Evolutionary conservation across 140 eudicot species (phyloP), one percentile per base, ranked within the genome.

Genomic region (Cichorium intybus): DNA sequence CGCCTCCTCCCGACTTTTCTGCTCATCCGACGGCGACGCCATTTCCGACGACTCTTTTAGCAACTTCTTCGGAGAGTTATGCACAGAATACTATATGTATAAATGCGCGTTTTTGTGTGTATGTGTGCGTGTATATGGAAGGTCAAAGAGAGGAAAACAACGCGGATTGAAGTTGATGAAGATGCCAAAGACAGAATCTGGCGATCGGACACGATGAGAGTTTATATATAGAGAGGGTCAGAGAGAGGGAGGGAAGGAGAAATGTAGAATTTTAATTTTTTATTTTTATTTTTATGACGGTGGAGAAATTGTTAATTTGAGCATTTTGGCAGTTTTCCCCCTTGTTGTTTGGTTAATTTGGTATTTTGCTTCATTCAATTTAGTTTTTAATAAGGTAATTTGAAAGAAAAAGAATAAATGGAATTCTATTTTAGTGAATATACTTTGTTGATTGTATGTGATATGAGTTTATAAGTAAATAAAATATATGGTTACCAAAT

Each of bases 21-120:
- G 70, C 20, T 77, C 78, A 37, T 71, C 65, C 29, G 82, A 33
- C 73, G 34, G 31, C 27, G 82, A 39, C 61, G 78, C 64, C 82
- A 71, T 77, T 59, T 21, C 50, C 77, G 68, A 64, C 47, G 17
- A 16, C 49, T 10, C 10, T 62, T 62, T 58, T 7, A 65, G 35
- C 61, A 46, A 33, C 53, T 29, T 56, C 10, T 63, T 31, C 46
- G 2, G 52, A 18, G 20, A 47, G 35, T 35, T 50, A 47, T 27
- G 24, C n/a, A 35, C 57, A 12, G 58, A 28, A 31, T 12, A 24
- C 31, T 74, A 22, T 64, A 16, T 64, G 53, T 56, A 46, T 58
- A n/a, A 49, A 64, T 66, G 68, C 15, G 68, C 20, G 62, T 29
- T 55, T 48, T 57, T 22, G 23, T 33, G 24, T 12, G 34, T 37